phyloP scores from a whole-genome alignment of 2,329 filamentous ascomycete species.

The Aspergillus brunneoviolaceus region DNA sequence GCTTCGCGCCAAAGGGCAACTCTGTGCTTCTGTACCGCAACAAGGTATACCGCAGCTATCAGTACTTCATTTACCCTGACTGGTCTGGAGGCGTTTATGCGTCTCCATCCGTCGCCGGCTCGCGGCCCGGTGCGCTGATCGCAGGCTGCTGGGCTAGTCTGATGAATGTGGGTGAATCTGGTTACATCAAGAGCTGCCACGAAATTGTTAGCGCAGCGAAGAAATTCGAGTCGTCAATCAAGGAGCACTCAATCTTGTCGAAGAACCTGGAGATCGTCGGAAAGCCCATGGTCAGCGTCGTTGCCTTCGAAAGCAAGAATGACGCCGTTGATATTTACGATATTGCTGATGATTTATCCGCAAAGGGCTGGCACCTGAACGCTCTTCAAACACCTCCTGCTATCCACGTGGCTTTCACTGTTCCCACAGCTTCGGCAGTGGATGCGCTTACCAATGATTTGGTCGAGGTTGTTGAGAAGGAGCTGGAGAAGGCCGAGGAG shows the following conservation, averaged over 20 bases:
- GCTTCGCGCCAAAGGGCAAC: constrained; percentile 97
- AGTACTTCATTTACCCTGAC: constrained; percentile 94
- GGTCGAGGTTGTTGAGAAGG: constrained; percentile 58
- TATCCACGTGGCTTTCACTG: constrained; percentile 89
- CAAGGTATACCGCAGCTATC: constrained; percentile 73
- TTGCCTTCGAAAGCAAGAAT: constrained; percentile 77
- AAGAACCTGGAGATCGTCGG: constrained; percentile 78
- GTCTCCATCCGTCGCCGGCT: constrained; percentile 86
- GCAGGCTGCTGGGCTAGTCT: constrained; percentile 93
- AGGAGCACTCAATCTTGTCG: constrained; percentile 65
- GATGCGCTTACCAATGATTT: constrained; percentile 76
- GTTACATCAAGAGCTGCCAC: constrained; percentile 83
- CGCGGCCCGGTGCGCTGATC: constrained; percentile 87
- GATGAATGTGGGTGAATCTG: constrained; percentile 81
- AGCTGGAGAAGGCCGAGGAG: constrained; percentile 78
- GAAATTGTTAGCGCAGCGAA: constrained; percentile 85
- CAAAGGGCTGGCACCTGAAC: constrained; percentile 91
- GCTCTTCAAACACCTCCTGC: constrained; percentile 87
- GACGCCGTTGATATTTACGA: constrained; percentile 84
- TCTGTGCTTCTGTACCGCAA: constrained; percentile 89
- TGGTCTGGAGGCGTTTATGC: constrained; percentile 97
- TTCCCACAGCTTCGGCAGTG: constrained; percentile 78
- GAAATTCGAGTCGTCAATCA: constrained; percentile 74
- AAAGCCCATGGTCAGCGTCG: constrained; percentile 81
- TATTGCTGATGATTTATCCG: constrained; percentile 82